Evolutionary conservation across 352 stramenopile genomes (phyloP).

Genomic region (Phytophthora kernoviae): DNA sequence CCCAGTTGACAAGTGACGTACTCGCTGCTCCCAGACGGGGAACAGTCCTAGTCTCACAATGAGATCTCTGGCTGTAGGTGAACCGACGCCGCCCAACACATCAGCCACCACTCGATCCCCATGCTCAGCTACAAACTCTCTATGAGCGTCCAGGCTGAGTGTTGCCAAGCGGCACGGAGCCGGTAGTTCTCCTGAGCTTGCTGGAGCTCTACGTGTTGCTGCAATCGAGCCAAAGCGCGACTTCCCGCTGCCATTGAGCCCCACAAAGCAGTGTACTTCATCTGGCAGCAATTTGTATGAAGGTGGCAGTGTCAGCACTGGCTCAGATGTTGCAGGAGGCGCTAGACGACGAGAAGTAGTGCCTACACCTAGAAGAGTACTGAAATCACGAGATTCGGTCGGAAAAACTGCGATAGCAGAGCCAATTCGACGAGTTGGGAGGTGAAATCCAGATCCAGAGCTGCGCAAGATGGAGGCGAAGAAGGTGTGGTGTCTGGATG

Average conservation of each 20-base stretch:
- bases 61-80: constrained; percentile 81
- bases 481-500: background rate
- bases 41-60: constrained; percentile 93
- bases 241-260: constrained; percentile 76
- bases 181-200: constrained; percentile 22
- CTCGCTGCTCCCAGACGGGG: constrained; percentile 79
- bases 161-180: constrained; percentile 40
- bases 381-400: constrained; percentile 7
- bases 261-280: constrained; percentile 75
- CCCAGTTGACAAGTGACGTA: constrained; percentile 90
- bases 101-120: constrained; percentile 63
- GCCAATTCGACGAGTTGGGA: background rate
- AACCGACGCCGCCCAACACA: constrained; percentile 71
- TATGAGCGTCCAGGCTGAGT: constrained; percentile 89
- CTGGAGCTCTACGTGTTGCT: constrained; percentile 33
- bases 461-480: constrained; percentile 5
- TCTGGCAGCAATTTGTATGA: constrained; percentile 50
- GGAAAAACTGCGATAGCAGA: constrained; percentile 11
- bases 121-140: constrained; percentile 69
- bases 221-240: constrained; percentile 52
- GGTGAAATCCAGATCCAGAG: constrained; percentile 6
- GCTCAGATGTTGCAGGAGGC: constrained; percentile 12
- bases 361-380: constrained; percentile 20
- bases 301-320: constrained; percentile 43
- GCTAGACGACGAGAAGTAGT: background rate